phyloP scores from a whole-genome alignment of 1,284 basidiomycete genomes.

The Xanthoconium separans region DNA sequence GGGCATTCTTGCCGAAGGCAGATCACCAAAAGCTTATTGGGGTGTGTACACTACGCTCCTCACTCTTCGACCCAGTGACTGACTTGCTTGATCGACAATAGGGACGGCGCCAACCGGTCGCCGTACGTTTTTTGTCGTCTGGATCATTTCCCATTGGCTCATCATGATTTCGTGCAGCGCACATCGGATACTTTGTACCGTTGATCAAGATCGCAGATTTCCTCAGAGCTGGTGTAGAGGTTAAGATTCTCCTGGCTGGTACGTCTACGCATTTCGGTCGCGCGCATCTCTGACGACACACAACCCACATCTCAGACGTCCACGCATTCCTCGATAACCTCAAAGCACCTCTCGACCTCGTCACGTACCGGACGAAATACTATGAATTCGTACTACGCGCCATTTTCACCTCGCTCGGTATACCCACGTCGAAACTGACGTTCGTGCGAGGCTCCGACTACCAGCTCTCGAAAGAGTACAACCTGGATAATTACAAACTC shows the following conservation, averaged over 20 bases:
- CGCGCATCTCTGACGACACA: not conserved
- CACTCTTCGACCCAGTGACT: not conserved
- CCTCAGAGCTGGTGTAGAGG: slow-evolving; percentile 85
- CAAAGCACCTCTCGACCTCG: slow-evolving; percentile 95
- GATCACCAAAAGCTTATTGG: slow-evolving; percentile 85
- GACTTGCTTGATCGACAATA: slow-evolving; percentile 32
- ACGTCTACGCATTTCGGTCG: slow-evolving; percentile 19
- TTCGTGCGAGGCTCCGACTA: slow-evolving; percentile 92
- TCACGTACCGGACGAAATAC: slow-evolving; percentile 87
- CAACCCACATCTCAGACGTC: slow-evolving; percentile 59
- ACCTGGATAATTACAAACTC: slow-evolving; percentile 91
- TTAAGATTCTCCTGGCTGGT: slow-evolving; percentile 91
- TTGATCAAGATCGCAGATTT: slow-evolving; percentile 98
- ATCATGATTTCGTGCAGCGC: slow-evolving; percentile 53
- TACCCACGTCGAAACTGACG: slow-evolving; percentile 81
- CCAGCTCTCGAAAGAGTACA: slow-evolving; percentile 92
- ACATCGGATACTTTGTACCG: slow-evolving; percentile 97
- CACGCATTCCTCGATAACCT: slow-evolving; percentile 98
- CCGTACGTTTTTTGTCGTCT: slow-evolving; percentile 58
- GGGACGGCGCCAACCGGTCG: slow-evolving; percentile 93
- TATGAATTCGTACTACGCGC: slow-evolving; percentile 83
- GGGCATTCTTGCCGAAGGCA: slow-evolving; percentile 77
- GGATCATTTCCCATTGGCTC: not conserved
- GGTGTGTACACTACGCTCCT: slow-evolving; percentile 51
- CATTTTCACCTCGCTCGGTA: slow-evolving; percentile 87